Base-by-base conservation (phyloP, 345 rosid genomes). In the Arabis hirsuta region DNA sequence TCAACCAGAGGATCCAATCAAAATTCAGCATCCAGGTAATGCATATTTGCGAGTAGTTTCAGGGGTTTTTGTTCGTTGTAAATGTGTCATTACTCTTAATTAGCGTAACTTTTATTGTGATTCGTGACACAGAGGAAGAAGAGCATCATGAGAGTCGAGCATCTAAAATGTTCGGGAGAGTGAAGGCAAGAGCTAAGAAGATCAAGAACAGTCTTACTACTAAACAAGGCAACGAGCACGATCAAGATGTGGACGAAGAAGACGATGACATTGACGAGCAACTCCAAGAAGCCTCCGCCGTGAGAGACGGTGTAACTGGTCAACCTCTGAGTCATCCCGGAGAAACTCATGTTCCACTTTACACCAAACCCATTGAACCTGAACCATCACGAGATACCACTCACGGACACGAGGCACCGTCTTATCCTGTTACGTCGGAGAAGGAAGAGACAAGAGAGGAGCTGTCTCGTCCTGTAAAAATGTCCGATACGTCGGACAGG, bases 141-240 rank as follows among this genome's bases (percentile, higher is more conserved):
- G 83, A 81, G 57, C 80, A 82, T 36, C 83, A 71, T 7, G 83
- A 78, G 26, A 92, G 78, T 71, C 82, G 85, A 76, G 81, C 90
- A 51, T 22, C 77, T 32, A 77, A 65, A 19, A 90, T 89, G 57
- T 39, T 87, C 72, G 81, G 76, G 81, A 90, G 81, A 73, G 92
- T 86, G 50, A 93, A 86, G 74, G 91, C 79, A 2, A 90, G 69
- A 77, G 98, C 96, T 1, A 88, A 67, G 81, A 87, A 84, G 82
- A 57, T 92, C 12, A 92, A 84, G 80, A 81, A 87, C 82, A 78
- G 88, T 2, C 65, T 93, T 11, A 76, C 75, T 3, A 80, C 75
- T 3, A 80, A 78, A 41, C 88, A 85, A n/a, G 70, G 22, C 4
- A 12, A 54, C 2, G 70, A 72, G 10, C 53, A 74, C 11, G 75